These are phyloP conservation scores for Xerocomus spinulosus DNA, from an alignment of 768 basidiomycete species.

Conservation along the genomic window DNA sequence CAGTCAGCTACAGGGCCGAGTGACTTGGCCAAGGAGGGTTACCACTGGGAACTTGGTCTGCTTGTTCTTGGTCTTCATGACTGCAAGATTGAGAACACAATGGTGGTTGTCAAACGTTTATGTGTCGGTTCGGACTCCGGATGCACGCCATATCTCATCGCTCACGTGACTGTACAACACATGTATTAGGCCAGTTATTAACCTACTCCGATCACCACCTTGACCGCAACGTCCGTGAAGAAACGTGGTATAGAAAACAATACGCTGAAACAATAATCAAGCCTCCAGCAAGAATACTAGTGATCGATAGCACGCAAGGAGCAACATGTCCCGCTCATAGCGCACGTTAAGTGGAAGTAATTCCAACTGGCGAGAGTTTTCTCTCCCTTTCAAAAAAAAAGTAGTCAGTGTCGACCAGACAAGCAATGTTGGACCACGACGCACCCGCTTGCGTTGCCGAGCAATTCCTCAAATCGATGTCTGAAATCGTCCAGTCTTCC, in stretches of 20 bases:
- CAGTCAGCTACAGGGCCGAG: slow-evolving; percentile 6
- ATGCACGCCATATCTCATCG: slow-evolving; percentile 18
- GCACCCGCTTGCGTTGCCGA: slow-evolving; percentile 25
- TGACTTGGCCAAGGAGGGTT: slow-evolving; percentile 28
- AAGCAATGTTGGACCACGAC: neutral
- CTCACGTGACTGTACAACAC: slow-evolving; percentile 29
- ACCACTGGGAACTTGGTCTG: slow-evolving; percentile 90
- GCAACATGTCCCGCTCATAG: no score
- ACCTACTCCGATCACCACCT: no score
- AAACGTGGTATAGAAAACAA: neutral
- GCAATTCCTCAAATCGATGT: slow-evolving; percentile 27
- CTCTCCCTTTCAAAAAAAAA: slow-evolving; percentile 13
- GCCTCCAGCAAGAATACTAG: no score
- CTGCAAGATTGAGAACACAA: neutral
- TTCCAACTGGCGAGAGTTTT: slow-evolving; percentile 21
- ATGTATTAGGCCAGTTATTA: no score
- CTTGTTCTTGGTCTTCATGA: slow-evolving; percentile 89
- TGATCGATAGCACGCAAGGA: neutral
- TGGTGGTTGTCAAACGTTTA: neutral
- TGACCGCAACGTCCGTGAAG: neutral
- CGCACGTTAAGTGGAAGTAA: neutral
- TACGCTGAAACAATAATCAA: neutral
- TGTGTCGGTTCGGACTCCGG: neutral
- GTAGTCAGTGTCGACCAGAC: slow-evolving; percentile 1
- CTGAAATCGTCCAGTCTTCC: slow-evolving; percentile 11